A percentile compares a stretch with the other conserved stretches of the same genome.
phyloP scores from a whole-genome alignment of 768 basidiomycete species.

The Cystofilobasidium capitatum region DNA sequence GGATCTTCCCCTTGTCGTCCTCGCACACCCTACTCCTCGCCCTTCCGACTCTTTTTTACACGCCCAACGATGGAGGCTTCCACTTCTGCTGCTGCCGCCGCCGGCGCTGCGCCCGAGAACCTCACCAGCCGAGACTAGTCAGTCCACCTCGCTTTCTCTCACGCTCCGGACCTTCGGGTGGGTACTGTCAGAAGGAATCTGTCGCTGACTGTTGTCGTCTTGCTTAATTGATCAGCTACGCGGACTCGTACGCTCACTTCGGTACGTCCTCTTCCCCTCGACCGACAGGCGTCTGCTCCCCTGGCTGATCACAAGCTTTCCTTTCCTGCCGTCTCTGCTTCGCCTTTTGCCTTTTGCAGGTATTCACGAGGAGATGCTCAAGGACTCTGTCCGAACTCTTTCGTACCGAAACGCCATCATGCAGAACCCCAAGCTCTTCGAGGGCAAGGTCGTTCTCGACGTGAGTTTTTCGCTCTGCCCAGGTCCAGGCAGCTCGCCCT shows the following conservation, averaged over 20 bases:
- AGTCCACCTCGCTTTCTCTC: constrained; percentile 9
- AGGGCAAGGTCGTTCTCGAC: constrained; percentile 89
- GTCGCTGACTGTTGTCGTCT: not conserved
- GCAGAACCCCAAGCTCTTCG: constrained; percentile 89
- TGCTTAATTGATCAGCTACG: constrained; percentile 42
- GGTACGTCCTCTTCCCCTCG: constrained; percentile 46
- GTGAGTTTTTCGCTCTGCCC: constrained; percentile 30
- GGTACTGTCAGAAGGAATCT: constrained; percentile 34
- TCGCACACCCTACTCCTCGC: constrained; percentile 2
- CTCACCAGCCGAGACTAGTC: constrained; percentile 28
- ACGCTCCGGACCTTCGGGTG: constrained; percentile 9
- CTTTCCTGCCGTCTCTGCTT: not conserved
- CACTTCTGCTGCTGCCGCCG: constrained; percentile 3
- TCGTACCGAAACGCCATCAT: constrained; percentile 91
- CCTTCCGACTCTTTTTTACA: not conserved
- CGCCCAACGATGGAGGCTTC: constrained; percentile 7
- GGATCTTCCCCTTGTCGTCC: not conserved
- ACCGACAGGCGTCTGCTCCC: not conserved
- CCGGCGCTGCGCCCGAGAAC: constrained; percentile 4
- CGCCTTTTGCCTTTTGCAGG: constrained; percentile 45
- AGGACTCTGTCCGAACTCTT: constrained; percentile 87
- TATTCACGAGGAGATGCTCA: constrained; percentile 99
- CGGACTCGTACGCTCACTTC: constrained; percentile 91
- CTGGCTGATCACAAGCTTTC: not conserved
- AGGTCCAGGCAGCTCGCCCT: not conserved